Percentiles rank a stretch among this genome's conserved stretches.
Evolutionary conservation across 805 yeast species (phyloP).

Genomic region (Myxozyma mucilagina): DNA sequence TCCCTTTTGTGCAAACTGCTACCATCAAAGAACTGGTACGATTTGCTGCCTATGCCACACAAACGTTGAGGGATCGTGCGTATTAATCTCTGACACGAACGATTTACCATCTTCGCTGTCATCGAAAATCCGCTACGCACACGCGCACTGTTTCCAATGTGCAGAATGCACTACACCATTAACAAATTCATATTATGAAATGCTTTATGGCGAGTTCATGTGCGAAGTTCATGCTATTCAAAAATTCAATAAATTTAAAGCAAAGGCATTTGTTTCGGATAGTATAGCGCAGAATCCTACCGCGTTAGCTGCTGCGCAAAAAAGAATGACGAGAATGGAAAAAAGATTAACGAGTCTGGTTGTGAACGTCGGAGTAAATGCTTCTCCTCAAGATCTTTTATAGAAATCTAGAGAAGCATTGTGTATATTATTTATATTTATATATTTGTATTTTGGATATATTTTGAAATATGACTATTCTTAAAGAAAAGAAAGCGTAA

Average conservation of each 20-base stretch:
- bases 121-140: conserved; percentile 54
- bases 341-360: neutral
- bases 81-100: conserved; percentile 51
- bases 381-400: neutral
- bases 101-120: neutral
- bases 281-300: neutral
- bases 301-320: neutral
- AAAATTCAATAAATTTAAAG: conserved; percentile 10
- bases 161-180: conserved; percentile 49
- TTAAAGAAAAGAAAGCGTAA: too few species aligned
- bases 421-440: too few species aligned
- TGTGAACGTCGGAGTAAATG: neutral
- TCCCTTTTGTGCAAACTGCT: conserved; percentile 81
- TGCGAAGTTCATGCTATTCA: conserved; percentile 43
- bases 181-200: conserved; percentile 39
- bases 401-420: too few species aligned
- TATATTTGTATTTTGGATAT: too few species aligned
- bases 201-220: conserved; percentile 38
- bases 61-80: conserved; percentile 89
- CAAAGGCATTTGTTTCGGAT: conserved; percentile 7
- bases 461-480: too few species aligned
- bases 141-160: conserved; percentile 71
- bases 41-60: conserved; percentile 66
- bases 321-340: conserved; percentile 5
- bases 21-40: conserved; percentile 73